phyloP scores from a whole-genome alignment of 306 rosid species.

The Astragalus glycyphyllos region DNA sequence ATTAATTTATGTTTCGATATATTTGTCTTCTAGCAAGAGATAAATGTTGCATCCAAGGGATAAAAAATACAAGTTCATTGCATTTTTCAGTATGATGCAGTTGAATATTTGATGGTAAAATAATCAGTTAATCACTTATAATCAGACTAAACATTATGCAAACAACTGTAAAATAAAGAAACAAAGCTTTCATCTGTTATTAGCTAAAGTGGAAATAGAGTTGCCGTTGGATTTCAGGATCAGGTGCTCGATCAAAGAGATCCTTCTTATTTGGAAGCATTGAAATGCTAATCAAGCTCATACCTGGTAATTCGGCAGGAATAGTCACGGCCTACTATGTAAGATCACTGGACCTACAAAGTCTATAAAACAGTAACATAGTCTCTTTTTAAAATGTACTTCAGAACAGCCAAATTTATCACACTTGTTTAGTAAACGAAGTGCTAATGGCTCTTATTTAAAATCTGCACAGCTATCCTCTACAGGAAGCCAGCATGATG shows the following conservation, averaged over 20 bases:
- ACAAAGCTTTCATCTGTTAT: conserved; percentile 15
- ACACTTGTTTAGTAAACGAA: not conserved
- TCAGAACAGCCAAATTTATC: conserved; percentile 19
- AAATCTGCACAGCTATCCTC: conserved; percentile 64
- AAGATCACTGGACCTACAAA: conserved; percentile 42
- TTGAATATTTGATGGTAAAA: not conserved
- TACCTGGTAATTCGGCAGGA: conserved; percentile 79
- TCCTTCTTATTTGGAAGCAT: conserved; percentile 73
- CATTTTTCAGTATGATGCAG: conserved; percentile 27
- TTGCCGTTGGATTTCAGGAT: conserved; percentile 56
- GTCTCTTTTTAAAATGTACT: not conserved
- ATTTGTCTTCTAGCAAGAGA: conserved; percentile 10
- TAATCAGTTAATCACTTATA: not conserved
- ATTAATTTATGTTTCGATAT: conserved; percentile 19
- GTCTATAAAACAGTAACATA: not conserved
- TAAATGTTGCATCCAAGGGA: conserved; percentile 22
- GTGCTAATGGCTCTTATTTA: conserved; percentile 35
- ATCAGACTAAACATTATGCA: not conserved
- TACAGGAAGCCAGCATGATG: conserved; percentile 66
- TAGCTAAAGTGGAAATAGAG: conserved; percentile 21
- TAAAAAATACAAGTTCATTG: not conserved
- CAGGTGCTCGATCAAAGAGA: conserved; percentile 70
- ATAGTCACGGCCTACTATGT: conserved; percentile 79
- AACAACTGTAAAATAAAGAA: not conserved
- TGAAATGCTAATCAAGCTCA: conserved; percentile 75